Conservation (phyloP, 192 early-diverging fungal genomes). For the Entomortierella lignicola region DNA sequence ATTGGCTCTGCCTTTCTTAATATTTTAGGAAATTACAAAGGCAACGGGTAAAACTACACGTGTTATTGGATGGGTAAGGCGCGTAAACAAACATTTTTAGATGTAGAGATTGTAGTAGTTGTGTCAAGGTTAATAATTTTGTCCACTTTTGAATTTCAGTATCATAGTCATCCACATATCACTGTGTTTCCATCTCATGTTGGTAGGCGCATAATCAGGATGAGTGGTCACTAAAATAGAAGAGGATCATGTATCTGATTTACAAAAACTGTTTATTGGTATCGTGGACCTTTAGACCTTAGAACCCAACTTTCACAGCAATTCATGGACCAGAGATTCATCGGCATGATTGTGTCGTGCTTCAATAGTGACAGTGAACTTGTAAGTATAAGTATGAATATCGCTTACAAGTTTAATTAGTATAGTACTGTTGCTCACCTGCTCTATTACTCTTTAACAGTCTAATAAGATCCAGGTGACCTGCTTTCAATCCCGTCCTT, state of each 20-base stretch:
- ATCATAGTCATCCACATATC: slow-evolving; percentile 67
- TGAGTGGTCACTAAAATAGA: neutral
- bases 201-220: slow-evolving; percentile 27
- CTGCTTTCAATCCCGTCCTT: slow-evolving; percentile 55
- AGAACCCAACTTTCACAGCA: slow-evolving; percentile 62
- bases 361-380: slow-evolving; percentile 57
- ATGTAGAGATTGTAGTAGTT: too few species aligned
- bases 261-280: neutral
- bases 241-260: neutral
- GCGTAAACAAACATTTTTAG: neutral
- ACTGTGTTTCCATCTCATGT: slow-evolving; percentile 66
- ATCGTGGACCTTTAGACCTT: slow-evolving; percentile 37
- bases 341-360: slow-evolving; percentile 65
- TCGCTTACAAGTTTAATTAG: neutral
- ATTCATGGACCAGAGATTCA: slow-evolving; percentile 60
- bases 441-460: slow-evolving; percentile 17
- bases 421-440: neutral
- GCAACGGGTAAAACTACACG: slow-evolving; percentile 48
- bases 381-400: slow-evolving; percentile 36
- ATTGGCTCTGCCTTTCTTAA: neutral
- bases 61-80: slow-evolving; percentile 64
- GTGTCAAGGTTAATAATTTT: neutral
- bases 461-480: slow-evolving; percentile 57
- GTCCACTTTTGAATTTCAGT: slow-evolving; percentile 25
- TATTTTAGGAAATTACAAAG: slow-evolving; percentile 53